Percentiles rank a stretch among this genome's conserved stretches.
These are phyloP conservation scores for Coemansia sp. DNA, from an alignment of 192 early-diverging fungal species.

Conservation along the genomic window DNA sequence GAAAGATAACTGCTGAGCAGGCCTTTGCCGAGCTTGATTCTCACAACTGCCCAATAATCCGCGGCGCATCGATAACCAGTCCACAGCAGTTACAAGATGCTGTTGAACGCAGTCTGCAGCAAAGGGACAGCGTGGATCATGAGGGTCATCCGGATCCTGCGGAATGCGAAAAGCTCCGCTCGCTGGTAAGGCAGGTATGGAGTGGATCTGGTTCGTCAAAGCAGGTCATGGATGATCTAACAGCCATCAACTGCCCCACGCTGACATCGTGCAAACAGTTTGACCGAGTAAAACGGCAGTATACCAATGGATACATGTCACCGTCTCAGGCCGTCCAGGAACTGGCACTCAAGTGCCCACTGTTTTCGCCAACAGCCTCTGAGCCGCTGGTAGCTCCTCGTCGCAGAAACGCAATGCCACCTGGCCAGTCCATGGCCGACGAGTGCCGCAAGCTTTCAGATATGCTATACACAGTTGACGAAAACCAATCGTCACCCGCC, in stretches of 20 bases:
- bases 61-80: slow-evolving; percentile 46
- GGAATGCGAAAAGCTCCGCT: slow-evolving; percentile 19
- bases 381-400: slow-evolving; percentile 10
- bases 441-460: slow-evolving; percentile 47
- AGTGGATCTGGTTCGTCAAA: slow-evolving; percentile 16
- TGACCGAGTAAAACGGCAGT: slow-evolving; percentile 18
- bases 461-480: slow-evolving; percentile 39
- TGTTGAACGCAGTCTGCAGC: slow-evolving; percentile 16
- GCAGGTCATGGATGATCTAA: slow-evolving; percentile 37
- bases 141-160: slow-evolving; percentile 5
- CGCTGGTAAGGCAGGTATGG: slow-evolving; percentile 24
- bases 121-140: neutral
- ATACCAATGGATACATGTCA: slow-evolving; percentile 16
- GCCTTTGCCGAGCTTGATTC: slow-evolving; percentile 52
- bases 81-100: slow-evolving; percentile 33
- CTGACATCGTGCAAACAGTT: slow-evolving; percentile 41
- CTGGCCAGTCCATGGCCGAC: slow-evolving; percentile 47
- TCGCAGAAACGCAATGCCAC: slow-evolving; percentile 8
- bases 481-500: slow-evolving; percentile 4
- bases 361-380: slow-evolving; percentile 23
- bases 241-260: slow-evolving; percentile 20
- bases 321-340: slow-evolving; percentile 36
- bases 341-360: slow-evolving; percentile 30
- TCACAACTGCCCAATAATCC: slow-evolving; percentile 51
- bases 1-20: slow-evolving; percentile 35